phyloP scores from a whole-genome alignment of 345 rosid genomes.

The Eucalyptus tenuipes region DNA sequence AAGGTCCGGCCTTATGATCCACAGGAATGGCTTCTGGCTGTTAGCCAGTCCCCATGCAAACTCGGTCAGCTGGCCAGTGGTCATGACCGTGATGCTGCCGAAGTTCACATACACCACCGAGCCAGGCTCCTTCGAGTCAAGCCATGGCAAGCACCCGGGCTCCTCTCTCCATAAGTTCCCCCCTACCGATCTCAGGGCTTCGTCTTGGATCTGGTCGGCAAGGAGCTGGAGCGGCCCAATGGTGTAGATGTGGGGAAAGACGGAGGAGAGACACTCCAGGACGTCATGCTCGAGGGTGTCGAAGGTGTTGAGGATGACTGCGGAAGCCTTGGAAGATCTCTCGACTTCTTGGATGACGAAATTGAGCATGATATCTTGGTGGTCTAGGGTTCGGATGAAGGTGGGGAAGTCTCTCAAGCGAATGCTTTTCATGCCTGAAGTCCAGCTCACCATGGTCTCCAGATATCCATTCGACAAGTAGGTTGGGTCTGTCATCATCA shows the following conservation, averaged over 20 bases:
- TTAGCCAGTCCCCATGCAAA: background rate
- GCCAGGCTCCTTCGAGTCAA: background rate
- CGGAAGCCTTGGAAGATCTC: constrained; percentile 1
- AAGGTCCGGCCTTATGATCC: background rate
- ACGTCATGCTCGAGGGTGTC: constrained; percentile 14
- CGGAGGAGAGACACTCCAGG: constrained; percentile 4
- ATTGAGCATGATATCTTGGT: constrained; percentile 14
- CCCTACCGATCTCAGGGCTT: background rate
- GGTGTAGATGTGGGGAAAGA: constrained; percentile 2
- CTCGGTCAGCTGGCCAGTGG: background rate
- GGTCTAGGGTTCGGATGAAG: constrained; percentile 5
- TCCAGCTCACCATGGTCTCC: constrained; percentile 14
- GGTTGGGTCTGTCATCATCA: constrained; percentile 1
- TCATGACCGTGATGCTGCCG: background rate
- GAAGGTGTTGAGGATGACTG: constrained; percentile 27
- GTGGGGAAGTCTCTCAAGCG: constrained; percentile 18
- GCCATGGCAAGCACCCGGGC: background rate
- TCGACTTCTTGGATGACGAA: background rate
- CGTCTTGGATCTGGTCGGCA: background rate
- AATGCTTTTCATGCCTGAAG: constrained; percentile 15
- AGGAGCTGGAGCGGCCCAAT: constrained; percentile 24
- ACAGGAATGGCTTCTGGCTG: background rate
- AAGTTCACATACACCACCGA: background rate
- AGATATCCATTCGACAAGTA: constrained; percentile 9
- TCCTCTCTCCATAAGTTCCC: background rate